Evolutionary conservation across 805 yeast genomes (phyloP), one percentile per base, ranked within the genome.

Genomic region (Candida wancherniae): DNA sequence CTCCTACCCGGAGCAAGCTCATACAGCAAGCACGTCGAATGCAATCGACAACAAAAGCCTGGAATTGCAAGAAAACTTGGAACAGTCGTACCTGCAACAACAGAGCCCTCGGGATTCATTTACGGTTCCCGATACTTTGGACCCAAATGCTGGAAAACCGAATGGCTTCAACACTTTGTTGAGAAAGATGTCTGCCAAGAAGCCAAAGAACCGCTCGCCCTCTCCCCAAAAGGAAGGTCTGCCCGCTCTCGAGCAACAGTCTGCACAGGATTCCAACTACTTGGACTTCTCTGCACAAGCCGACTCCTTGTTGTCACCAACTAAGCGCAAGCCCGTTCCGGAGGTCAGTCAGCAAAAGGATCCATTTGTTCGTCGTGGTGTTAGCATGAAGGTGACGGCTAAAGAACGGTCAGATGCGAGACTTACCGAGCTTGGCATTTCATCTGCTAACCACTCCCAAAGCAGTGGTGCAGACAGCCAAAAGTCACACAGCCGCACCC

Each of bases 351-450:
- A 33, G 14, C 28, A 24, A 4, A 29, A 28, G n/a, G 71, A 65
- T 31, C 68, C 69, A 23, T 44, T 63, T 60, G 71, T 74, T 27
- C 77, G 78, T 46, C 70, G 80, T 45, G 78, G 77, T 41, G 78
- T 75, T 7, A 71, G 77, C 48, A 65, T 74, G 71, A 74, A 71
- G 47, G 69, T 74, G n/a, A 74, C 80, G 1, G 69, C 75, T 9
- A 72, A 68, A 45, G 80, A 74, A 42, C 71, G 65, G 39, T 65
- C 54, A 1, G 38, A 52, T 14, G 24, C 30, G n/a, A 30, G 33
- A 25, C 22, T 25, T 7, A 9, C 27, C 17, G 39, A 26, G 18
- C n/a, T n/a, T n/a, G n/a, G n/a, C n/a, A n/a, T n/a, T n/a, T n/a
- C n/a, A n/a, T 12, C 24, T 11, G 23, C 24, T 5, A 14, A 19